These are phyloP conservation scores for Exutisphaerella laricina DNA, from an alignment of 2,329 filamentous ascomycete genomes.

Conservation along the genomic window DNA sequence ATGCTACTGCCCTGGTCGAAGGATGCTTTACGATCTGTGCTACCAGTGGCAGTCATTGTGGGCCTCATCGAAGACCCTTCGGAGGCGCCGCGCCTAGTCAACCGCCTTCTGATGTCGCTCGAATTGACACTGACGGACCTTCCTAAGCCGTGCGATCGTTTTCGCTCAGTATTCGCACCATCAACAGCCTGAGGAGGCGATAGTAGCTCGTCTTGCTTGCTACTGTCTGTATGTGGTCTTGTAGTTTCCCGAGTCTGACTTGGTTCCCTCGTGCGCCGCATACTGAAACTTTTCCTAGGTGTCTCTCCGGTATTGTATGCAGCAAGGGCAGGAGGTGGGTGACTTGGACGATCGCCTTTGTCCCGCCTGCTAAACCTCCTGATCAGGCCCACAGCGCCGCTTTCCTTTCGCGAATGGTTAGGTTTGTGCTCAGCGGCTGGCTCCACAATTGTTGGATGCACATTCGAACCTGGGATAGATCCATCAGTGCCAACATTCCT, in stretches of 20 bases:
- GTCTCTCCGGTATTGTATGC: constrained; percentile 66
- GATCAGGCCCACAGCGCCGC: constrained; percentile 74
- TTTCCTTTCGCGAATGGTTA: constrained; percentile 67
- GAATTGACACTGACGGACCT: constrained; percentile 90
- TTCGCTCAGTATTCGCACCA: constrained; percentile 36
- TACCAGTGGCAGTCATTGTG: constrained; percentile 23
- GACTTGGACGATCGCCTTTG: constrained; percentile 54
- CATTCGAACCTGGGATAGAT: constrained; percentile 34
- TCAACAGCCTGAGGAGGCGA: constrained; percentile 59
- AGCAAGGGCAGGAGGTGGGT: constrained; percentile 69
- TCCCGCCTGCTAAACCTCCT: constrained; percentile 88
- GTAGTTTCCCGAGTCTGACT: constrained; percentile 40
- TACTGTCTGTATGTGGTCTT: constrained; percentile 55
- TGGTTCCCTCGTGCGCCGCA: constrained; percentile 55
- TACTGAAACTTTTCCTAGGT: constrained; percentile 83
- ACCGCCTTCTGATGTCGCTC: constrained; percentile 67
- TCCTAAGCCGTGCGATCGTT: constrained; percentile 58
- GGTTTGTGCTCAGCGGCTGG: constrained; percentile 37
- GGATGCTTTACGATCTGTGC: constrained; percentile 32
- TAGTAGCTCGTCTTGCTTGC: constrained; percentile 55
- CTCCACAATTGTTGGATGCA: constrained; percentile 40
- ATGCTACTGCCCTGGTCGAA: constrained; percentile 32
- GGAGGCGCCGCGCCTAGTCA: constrained; percentile 50
- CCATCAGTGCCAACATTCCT: constrained; percentile 60
- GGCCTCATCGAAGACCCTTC: constrained; percentile 46